These are phyloP conservation scores for Fusarium sp. DNA, from an alignment of 2,329 filamentous ascomycete species.

Conservation along the genomic window DNA sequence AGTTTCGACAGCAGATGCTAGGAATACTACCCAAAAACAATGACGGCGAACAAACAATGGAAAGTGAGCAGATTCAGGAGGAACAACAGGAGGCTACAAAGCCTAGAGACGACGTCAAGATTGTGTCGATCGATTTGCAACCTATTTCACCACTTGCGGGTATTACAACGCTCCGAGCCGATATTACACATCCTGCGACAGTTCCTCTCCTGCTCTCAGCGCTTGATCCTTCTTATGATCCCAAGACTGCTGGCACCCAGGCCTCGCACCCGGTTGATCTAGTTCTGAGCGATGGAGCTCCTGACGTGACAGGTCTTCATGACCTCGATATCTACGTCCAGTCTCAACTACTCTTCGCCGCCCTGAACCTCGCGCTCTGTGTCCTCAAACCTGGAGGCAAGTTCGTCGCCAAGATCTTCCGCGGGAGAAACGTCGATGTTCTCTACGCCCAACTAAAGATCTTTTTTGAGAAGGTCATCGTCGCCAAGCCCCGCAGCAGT, in stretches of 20 bases:
- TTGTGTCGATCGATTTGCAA: constrained; percentile 94
- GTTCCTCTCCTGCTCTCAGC: constrained; percentile 88
- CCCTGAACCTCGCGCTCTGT: constrained; percentile 90
- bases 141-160: constrained; percentile 94
- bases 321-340: constrained; percentile 99
- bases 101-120: constrained; percentile 80
- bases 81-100: constrained; percentile 45
- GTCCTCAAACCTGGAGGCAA: constrained; percentile 92
- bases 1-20: constrained; percentile 69
- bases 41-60: constrained; percentile 32
- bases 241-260: constrained; percentile 52
- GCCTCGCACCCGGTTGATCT: constrained; percentile 86
- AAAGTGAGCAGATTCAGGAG: constrained; percentile 15
- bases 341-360: constrained; percentile 92
- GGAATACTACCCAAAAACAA: constrained; percentile 54
- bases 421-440: constrained; percentile 93
- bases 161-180: constrained; percentile 90
- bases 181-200: constrained; percentile 97
- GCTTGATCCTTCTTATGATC: constrained; percentile 76
- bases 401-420: constrained; percentile 98
- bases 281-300: constrained; percentile 93
- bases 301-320: constrained; percentile 95
- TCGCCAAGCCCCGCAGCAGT: constrained; percentile 93
- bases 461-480: constrained; percentile 84
- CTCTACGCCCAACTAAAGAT: constrained; percentile 93